Base-by-base conservation (phyloP, 2,329 filamentous ascomycete genomes). In the Septoria petroselini region DNA sequence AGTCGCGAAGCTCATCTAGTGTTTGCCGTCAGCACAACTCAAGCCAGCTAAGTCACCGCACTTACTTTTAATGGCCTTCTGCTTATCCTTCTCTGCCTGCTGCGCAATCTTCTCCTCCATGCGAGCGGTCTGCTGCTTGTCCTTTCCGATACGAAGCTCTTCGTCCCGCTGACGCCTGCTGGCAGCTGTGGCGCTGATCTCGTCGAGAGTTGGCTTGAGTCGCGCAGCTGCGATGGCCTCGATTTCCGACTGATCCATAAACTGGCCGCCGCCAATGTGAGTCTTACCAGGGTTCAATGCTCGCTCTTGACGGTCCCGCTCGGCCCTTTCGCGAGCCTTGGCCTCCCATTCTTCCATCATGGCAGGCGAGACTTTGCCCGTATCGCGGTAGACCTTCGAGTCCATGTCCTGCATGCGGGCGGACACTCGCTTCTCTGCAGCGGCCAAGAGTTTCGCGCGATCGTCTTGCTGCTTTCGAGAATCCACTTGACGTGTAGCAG, bases 371-470 rank as follows among this genome's bases (percentile, higher is more conserved):
- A 86, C 77, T 64, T 85, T 84, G 49, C 89, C 89, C 1, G 86
- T 91, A 45, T 91, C 80, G 11, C 80, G 76, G 58, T 84, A 88
- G 9, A 95, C 80, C 62, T 83, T 84, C 66, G 91, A 82, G 53
- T 97, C 91, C 76, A 96, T 90, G 33, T 79, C 80, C 53, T 86
- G 82, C 58, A 96, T 79, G 34, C 81, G 82, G 15, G 83, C 83
- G 58, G 84, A 82, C n/a, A 96, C 91, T 58, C 95, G 95, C 37
- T 86, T 83, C 64, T 91, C 86, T 1, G 91, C 91, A 2, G 83
- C 83, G 7, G 85, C 85, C 57, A 95, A 74, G 1, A 97, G 73
- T 1, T 79, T 76, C 47, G 86, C 85, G 9, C 88, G 84, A 60
- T 95, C 91, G 35, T 80, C 77, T 51, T 84, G 77, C 34, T 86